A percentile compares a stretch with the other conserved stretches of the same genome.
Evolutionary conservation across 2,329 filamentous ascomycete species (phyloP).

Genomic region (Trichoderma semiorbis): DNA sequence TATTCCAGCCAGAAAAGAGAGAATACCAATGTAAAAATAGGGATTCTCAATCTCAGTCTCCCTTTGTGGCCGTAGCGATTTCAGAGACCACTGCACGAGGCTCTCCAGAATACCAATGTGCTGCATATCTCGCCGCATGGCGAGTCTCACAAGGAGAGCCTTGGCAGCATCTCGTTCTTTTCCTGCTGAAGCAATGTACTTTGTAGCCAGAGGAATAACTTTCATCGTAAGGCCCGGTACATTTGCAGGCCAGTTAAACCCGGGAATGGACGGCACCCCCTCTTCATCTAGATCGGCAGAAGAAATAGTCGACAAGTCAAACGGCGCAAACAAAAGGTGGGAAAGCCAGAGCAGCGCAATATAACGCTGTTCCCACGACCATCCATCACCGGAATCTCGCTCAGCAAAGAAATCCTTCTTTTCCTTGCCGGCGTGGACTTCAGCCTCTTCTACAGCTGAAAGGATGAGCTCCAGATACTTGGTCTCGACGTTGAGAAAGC

Average conservation of each 20-base stretch:
- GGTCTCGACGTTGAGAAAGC: conserved; percentile 88
- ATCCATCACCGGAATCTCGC: conserved; percentile 27
- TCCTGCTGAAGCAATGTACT: conserved; percentile 69
- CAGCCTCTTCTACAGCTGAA: conserved; percentile 64
- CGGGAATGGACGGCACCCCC: conserved; percentile 40
- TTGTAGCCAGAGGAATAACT: conserved; percentile 66
- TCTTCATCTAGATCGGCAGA: conserved; percentile 50
- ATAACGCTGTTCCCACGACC: conserved; percentile 87
- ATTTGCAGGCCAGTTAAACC: conserved; percentile 53
- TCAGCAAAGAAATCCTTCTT: neutral
- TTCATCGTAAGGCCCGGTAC: conserved; percentile 69
- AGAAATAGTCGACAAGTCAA: conserved; percentile 85
- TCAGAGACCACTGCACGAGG: conserved; percentile 69
- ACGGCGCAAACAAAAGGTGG: conserved; percentile 78
- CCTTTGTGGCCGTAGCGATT: conserved; percentile 49
- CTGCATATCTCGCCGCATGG: conserved; percentile 87
- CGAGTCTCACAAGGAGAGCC: conserved; percentile 72
- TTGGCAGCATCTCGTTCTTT: conserved; percentile 92
- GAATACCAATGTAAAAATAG: conserved; percentile 73
- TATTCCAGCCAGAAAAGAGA: conserved; percentile 76
- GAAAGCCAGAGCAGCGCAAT: conserved; percentile 84
- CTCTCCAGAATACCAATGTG: conserved; percentile 64
- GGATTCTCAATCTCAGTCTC: conserved; percentile 46
- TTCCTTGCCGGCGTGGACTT: conserved; percentile 25
- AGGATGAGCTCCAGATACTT: conserved; percentile 79